Conservation (phyloP, 2,329 filamentous ascomycete genomes). For the Trichophaea hybrida region DNA sequence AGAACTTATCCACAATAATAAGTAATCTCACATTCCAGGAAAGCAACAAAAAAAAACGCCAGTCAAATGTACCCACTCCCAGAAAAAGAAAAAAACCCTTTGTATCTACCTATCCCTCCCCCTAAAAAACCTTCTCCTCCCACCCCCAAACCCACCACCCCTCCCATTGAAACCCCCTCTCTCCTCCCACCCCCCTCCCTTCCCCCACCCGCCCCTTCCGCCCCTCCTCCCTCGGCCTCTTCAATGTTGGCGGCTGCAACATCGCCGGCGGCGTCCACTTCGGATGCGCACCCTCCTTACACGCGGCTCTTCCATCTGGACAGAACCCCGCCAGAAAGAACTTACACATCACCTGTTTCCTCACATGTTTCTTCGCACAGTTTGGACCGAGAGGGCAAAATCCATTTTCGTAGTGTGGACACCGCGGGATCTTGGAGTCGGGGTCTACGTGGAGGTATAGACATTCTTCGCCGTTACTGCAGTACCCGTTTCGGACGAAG, state of each 20-base stretch:
- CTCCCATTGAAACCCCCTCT: conserved; percentile 41
- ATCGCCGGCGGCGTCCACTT: conserved; percentile 58
- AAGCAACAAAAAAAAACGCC: too few species aligned
- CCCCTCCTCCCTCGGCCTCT: conserved; percentile 58
- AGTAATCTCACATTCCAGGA: too few species aligned
- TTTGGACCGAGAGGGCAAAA: conserved; percentile 83
- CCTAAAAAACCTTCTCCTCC: conserved; percentile 38
- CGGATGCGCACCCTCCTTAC: conserved; percentile 69
- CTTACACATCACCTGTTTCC: conserved; percentile 55
- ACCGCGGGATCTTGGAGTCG: conserved; percentile 61
- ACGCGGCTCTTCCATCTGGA: conserved; percentile 58
- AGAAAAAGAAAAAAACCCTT: neutral
- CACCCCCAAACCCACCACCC: conserved; percentile 34
- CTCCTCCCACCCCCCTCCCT: conserved; percentile 35
- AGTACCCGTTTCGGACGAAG: conserved; percentile 84
- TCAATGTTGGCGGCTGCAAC: conserved; percentile 47
- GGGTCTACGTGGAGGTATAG: conserved; percentile 83
- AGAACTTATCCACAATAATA: too few species aligned
- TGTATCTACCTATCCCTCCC: conserved; percentile 25
- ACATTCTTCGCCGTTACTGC: conserved; percentile 93
- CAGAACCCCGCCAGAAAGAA: conserved; percentile 93
- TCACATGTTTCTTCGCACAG: conserved; percentile 79
- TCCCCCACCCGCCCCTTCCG: conserved; percentile 39
- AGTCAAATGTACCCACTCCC: too few species aligned
- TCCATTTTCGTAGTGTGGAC: conserved; percentile 83